Evolutionary conservation across 805 yeast genomes (phyloP).

Genomic region (Pichia paraexigua): DNA sequence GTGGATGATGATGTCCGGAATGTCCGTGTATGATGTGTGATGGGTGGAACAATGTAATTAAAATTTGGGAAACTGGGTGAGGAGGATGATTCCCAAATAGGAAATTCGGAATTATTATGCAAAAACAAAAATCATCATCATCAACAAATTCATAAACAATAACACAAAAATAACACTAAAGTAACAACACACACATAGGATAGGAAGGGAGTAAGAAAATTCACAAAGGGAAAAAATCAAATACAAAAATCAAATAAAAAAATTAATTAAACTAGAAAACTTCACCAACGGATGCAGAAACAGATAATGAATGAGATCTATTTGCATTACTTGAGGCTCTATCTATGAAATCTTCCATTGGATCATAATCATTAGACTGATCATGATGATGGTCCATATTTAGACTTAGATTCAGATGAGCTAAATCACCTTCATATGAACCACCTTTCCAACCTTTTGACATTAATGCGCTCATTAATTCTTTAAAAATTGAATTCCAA

Average conservation of each 20-base stretch:
- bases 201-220: too few relatives aligned
- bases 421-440: constrained; percentile 26
- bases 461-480: constrained; percentile 26
- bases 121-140: too few relatives aligned
- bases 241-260: too few relatives aligned
- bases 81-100: background rate
- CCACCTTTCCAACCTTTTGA: constrained; percentile 31
- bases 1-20: background rate
- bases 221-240: too few relatives aligned
- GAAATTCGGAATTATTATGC: background rate
- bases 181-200: too few relatives aligned
- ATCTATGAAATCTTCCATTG: constrained; percentile 25
- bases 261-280: background rate
- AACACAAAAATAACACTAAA: too few relatives aligned
- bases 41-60: too few relatives aligned
- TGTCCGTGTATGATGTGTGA: background rate
- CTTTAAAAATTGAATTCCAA: constrained; percentile 32
- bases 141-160: too few relatives aligned
- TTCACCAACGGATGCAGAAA: background rate
- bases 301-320: background rate
- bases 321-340: constrained; percentile 2
- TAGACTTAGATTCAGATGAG: constrained; percentile 26
- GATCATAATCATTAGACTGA: constrained; percentile 21
- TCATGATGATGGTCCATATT: constrained; percentile 18
- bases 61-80: background rate